Conservation (phyloP, 2,329 filamentous ascomycete genomes). For the Fusarium anthophilum region DNA sequence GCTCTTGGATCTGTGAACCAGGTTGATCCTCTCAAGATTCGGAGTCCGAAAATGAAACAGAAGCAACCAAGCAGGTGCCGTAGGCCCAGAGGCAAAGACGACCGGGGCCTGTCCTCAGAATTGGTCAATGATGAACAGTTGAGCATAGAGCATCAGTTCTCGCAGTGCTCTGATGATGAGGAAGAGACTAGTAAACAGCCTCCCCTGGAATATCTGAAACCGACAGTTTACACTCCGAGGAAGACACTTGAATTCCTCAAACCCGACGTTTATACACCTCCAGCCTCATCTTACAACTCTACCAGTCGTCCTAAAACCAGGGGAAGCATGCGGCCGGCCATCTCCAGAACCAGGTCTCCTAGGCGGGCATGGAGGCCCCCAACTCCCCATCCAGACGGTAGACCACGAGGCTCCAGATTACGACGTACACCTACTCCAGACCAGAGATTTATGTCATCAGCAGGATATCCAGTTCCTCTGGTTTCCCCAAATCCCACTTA, state of each 20-base stretch:
- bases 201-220: constrained; percentile 7
- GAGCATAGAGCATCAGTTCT: not conserved
- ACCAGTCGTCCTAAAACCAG: not conserved
- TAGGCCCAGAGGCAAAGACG: not conserved
- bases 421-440: not conserved
- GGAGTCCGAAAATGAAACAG: not conserved
- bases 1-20: constrained; percentile 15
- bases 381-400: constrained; percentile 26
- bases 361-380: constrained; percentile 15
- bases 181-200: not conserved
- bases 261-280: constrained; percentile 25
- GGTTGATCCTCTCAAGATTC: not conserved
- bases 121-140: not conserved
- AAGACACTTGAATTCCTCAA: constrained; percentile 18
- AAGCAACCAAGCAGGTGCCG: not conserved
- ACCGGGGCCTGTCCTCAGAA: not conserved
- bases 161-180: not conserved
- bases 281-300: constrained; percentile 8
- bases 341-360: constrained; percentile 2
- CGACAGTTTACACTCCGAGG: constrained; percentile 24
- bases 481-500: not conserved
- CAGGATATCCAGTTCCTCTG: not conserved
- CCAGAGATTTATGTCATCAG: not conserved
- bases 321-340: not conserved
- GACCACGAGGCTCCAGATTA: not conserved